Evolutionary conservation across 2,329 filamentous ascomycete species (phyloP).

Genomic region (Cladorrhinum sp.): DNA sequence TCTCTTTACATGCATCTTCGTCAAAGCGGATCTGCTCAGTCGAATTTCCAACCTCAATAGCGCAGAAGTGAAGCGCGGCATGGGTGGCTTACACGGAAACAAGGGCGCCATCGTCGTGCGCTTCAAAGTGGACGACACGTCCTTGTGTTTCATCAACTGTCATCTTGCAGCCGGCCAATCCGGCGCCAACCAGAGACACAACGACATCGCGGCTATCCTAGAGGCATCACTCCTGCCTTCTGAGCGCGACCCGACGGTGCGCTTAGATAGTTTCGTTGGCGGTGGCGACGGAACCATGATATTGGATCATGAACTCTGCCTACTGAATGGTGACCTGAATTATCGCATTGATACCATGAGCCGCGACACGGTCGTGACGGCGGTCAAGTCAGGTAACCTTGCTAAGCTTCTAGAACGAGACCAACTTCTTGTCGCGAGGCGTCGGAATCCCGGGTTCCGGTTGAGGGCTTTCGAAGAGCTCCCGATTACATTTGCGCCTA

Average conservation of each 20-base stretch:
- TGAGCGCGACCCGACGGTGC: slow-evolving; percentile 63
- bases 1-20: slow-evolving; percentile 92
- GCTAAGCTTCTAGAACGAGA: slow-evolving; percentile 86
- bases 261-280: slow-evolving; percentile 77
- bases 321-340: slow-evolving; percentile 94
- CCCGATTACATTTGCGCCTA: slow-evolving; percentile 88
- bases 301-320: slow-evolving; percentile 94
- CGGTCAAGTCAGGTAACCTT: slow-evolving; percentile 77
- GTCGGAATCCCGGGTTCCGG: slow-evolving; percentile 85
- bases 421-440: slow-evolving; percentile 83
- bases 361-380: slow-evolving; percentile 84
- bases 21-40: slow-evolving; percentile 73
- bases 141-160: slow-evolving; percentile 94
- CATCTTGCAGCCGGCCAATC: slow-evolving; percentile 93
- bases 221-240: slow-evolving; percentile 72
- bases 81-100: slow-evolving; percentile 93
- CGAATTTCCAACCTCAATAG: slow-evolving; percentile 75
- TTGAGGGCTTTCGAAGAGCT: slow-evolving; percentile 87
- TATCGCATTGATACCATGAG: slow-evolving; percentile 98
- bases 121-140: slow-evolving; percentile 92
- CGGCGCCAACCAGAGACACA: slow-evolving; percentile 86
- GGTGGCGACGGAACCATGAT: slow-evolving; percentile 96
- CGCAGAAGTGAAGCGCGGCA: slow-evolving; percentile 88
- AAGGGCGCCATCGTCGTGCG: slow-evolving; percentile 90
- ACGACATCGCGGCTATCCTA: slow-evolving; percentile 85